These are phyloP conservation scores for Paracoccidioides lutzii DNA, from an alignment of 2,329 filamentous ascomycete species.

Conservation along the genomic window DNA sequence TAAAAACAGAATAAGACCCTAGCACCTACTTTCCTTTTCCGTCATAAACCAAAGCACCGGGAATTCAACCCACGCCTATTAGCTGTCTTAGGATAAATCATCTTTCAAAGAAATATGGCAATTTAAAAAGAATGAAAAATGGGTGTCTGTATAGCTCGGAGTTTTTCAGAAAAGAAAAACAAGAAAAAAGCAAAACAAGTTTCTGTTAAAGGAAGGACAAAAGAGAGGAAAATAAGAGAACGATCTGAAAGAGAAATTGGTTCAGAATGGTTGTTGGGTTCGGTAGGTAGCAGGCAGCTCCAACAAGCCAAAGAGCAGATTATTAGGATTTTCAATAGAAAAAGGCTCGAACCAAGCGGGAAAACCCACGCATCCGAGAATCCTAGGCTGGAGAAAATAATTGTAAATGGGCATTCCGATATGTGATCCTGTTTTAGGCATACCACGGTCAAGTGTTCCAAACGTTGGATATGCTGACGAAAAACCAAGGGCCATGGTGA, in stretches of 20 bases:
- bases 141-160: slow-evolving; percentile 5
- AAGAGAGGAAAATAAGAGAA: slow-evolving; percentile 3
- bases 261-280: slow-evolving; percentile 12
- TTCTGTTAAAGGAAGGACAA: slow-evolving; percentile 14
- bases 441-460: neutral
- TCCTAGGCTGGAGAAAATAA: slow-evolving; percentile 15
- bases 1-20: slow-evolving; percentile 5
- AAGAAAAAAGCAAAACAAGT: slow-evolving; percentile 3
- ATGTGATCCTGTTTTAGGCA: slow-evolving; percentile 5
- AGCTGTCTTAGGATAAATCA: slow-evolving; percentile 14
- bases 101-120: slow-evolving; percentile 18
- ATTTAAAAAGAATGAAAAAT: slow-evolving; percentile 19
- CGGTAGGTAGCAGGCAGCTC: slow-evolving; percentile 5
- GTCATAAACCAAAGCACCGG: slow-evolving; percentile 19
- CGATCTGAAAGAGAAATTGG: slow-evolving; percentile 11
- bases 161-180: slow-evolving; percentile 10
- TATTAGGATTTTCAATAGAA: slow-evolving; percentile 9
- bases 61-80: slow-evolving; percentile 14
- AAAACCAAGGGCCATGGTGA: slow-evolving; percentile 1
- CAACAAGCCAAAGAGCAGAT: slow-evolving; percentile 18
- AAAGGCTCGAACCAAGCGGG: slow-evolving; percentile 12
- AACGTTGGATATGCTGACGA: neutral
- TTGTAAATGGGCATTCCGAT: slow-evolving; percentile 13
- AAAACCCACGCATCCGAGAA: slow-evolving; percentile 14
- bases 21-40: slow-evolving; percentile 8